phyloP scores from a whole-genome alignment of 345 rosid genomes.

The Brassica napus region DNA sequence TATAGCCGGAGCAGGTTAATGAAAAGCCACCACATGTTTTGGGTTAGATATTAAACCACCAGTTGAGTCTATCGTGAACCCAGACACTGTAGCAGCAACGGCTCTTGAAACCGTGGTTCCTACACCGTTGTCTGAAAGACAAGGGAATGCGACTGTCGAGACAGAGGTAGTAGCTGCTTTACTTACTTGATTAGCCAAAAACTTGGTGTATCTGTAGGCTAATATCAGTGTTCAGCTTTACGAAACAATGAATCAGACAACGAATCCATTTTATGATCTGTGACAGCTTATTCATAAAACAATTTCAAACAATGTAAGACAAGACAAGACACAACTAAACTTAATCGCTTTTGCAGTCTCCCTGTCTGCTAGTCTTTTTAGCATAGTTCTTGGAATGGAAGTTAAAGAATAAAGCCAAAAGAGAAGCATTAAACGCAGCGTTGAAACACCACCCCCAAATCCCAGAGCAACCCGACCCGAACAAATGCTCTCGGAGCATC shows the following conservation, averaged over 20 bases:
- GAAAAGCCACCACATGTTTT: slow-evolving; percentile 45
- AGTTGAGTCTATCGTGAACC: slow-evolving; percentile 14
- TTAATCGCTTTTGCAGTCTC: background rate
- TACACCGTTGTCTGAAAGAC: background rate
- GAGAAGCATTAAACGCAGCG: slow-evolving; percentile 62
- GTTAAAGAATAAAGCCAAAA: slow-evolving; percentile 61
- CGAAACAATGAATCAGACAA: background rate
- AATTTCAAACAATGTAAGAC: too few relatives aligned
- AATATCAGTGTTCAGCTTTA: background rate
- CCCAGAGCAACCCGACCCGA: slow-evolving; percentile 65
- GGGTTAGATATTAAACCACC: slow-evolving; percentile 40
- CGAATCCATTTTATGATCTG: background rate
- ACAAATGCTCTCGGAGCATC: slow-evolving; percentile 57
- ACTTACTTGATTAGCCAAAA: background rate
- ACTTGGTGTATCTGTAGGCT: background rate
- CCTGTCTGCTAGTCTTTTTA: background rate
- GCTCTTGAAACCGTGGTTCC: slow-evolving; percentile 20
- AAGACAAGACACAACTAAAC: slow-evolving; percentile 9
- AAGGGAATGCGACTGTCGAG: slow-evolving; percentile 28
- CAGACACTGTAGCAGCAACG: slow-evolving; percentile 8
- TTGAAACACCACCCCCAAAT: slow-evolving; percentile 68
- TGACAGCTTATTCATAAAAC: background rate
- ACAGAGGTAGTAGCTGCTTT: slow-evolving; percentile 21
- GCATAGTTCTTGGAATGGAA: slow-evolving; percentile 61
- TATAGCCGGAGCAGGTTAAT: slow-evolving; percentile 45